Conservation (phyloP, 129 eudicot species). For the carrot (Daucus carota) region DH1_v3.0 NC_030388.2:21393001-21393500, state of each 20-base stretch:
- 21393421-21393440: too few relatives aligned
- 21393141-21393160: constrained; percentile 46
- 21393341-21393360: not conserved
- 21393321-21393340: not conserved
- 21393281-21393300: constrained; percentile 58
- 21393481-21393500: too few relatives aligned
- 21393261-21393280: constrained; percentile 74
- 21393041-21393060: not conserved
- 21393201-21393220: constrained; percentile 50
- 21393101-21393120: not conserved
- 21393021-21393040: not conserved
- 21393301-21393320: not conserved
- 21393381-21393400: too few relatives aligned
- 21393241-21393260: constrained; percentile 70
- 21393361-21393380: too few relatives aligned
- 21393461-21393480: too few relatives aligned
- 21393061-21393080: not conserved
- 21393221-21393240: constrained; percentile 36
- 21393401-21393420: too few relatives aligned
- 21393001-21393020: not conserved
- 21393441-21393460: too few relatives aligned
- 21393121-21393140: constrained; percentile 70
- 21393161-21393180: constrained; percentile 47
- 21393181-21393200: constrained; percentile 61
- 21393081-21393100: not conserved